These are phyloP conservation scores for Cordia subcordata DNA, from an alignment of 257 asterid genomes.

Conservation along the genomic window DNA sequence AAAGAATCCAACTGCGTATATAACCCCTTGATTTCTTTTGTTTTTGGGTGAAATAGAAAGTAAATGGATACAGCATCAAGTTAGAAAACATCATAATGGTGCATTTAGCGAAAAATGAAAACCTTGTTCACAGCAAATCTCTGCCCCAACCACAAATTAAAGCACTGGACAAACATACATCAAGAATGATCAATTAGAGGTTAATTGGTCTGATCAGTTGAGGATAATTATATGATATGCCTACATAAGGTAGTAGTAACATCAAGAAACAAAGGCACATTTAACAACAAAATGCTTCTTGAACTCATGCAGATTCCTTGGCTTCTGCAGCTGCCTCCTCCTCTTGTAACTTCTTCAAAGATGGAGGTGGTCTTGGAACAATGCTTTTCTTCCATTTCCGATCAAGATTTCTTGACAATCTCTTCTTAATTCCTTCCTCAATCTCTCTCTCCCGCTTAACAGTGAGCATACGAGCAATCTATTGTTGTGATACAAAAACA, in stretches of 20 bases:
- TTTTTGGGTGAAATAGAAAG: no score
- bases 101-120: no score
- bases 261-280: neutral
- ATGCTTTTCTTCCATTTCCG: slow-evolving; percentile 88
- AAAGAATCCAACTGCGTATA: no score
- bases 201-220: neutral
- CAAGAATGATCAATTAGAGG: neutral
- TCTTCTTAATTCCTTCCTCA: slow-evolving; percentile 84
- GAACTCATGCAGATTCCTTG: slow-evolving; percentile 49
- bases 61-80: no score
- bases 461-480: slow-evolving; percentile 89
- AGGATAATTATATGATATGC: no score
- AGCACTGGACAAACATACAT: neutral
- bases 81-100: no score
- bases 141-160: no score
- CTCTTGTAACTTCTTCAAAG: slow-evolving; percentile 65
- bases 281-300: neutral
- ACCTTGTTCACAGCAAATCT: no score
- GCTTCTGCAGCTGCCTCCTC: slow-evolving; percentile 94
- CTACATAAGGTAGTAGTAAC: no score
- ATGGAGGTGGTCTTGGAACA: slow-evolving; percentile 91
- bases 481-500: neutral
- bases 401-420: slow-evolving; percentile 86
- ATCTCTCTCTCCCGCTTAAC: slow-evolving; percentile 91
- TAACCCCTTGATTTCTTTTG: no score